Percentiles rank a stretch among this genome's conserved stretches.
Evolutionary conservation across 2,329 filamentous ascomycete genomes (phyloP).

Genomic region (Fusarium burgessii): DNA sequence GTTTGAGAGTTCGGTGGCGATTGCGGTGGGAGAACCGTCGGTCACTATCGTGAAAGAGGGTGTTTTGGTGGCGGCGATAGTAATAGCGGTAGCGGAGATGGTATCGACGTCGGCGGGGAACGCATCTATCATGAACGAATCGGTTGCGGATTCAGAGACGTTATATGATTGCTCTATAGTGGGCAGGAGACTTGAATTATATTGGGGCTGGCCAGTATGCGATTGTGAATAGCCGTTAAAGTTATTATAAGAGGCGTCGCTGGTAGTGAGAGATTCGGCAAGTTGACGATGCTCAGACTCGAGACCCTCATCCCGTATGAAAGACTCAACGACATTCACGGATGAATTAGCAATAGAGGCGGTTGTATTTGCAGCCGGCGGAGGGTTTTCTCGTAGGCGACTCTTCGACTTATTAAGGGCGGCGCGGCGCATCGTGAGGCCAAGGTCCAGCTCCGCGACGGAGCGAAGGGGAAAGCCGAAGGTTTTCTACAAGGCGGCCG

Average conservation of each 20-base stretch:
- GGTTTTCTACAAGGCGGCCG: slow-evolving; percentile 37
- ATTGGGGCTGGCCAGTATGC: slow-evolving; percentile 17
- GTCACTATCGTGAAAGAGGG: slow-evolving; percentile 22
- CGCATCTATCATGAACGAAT: slow-evolving; percentile 40
- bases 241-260: slow-evolving; percentile 13
- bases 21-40: slow-evolving; percentile 4
- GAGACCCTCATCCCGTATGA: slow-evolving; percentile 38
- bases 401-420: slow-evolving; percentile 32
- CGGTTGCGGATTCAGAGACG: slow-evolving; percentile 16
- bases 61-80: slow-evolving; percentile 15
- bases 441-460: slow-evolving; percentile 10
- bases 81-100: slow-evolving; percentile 13
- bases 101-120: slow-evolving; percentile 26
- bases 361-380: slow-evolving; percentile 2
- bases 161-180: slow-evolving; percentile 16
- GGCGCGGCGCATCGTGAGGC: slow-evolving; percentile 43
- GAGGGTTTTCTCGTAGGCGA: slow-evolving; percentile 33
- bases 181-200: slow-evolving; percentile 3
- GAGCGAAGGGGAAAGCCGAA: slow-evolving; percentile 19
- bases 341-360: slow-evolving; percentile 15
- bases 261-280: slow-evolving; percentile 9
- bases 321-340: slow-evolving; percentile 19
- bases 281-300: slow-evolving; percentile 30
- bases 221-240: slow-evolving; percentile 11
- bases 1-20: slow-evolving; percentile 2